These are phyloP conservation scores for Cystobasidium onofrii DNA, from an alignment of 768 basidiomycete genomes.

Conservation along the genomic window DNA sequence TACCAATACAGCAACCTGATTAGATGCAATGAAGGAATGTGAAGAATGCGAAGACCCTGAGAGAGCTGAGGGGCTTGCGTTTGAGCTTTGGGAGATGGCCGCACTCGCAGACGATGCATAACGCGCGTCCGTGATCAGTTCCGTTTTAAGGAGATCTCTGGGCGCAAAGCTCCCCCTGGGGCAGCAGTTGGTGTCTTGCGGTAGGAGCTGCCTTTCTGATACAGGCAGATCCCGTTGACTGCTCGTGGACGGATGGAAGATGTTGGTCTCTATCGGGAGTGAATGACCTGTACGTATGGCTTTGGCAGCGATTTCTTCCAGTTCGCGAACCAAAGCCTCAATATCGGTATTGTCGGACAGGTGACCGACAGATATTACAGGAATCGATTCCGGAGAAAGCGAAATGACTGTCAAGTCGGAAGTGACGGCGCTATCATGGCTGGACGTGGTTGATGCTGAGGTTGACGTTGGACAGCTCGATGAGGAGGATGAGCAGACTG, in stretches of 20 bases:
- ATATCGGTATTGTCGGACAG: not conserved
- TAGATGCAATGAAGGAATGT: not conserved
- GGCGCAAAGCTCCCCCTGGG: no score
- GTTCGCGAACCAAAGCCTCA: not conserved
- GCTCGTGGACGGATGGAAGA: not conserved
- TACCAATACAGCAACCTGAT: not conserved
- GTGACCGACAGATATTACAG: not conserved
- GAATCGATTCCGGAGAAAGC: no score
- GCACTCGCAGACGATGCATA: no score
- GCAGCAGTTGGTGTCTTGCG: no score
- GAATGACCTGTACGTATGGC: not conserved
- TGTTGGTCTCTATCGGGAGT: no score
- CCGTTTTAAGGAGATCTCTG: no score
- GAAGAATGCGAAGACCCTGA: no score
- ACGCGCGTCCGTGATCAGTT: no score
- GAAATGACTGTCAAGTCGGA: not conserved
- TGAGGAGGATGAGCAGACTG: not conserved
- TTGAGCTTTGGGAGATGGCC: no score
- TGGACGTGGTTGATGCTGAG: not conserved
- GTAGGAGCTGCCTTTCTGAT: no score
- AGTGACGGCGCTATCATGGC: not conserved
- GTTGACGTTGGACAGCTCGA: not conserved
- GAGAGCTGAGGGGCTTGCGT: no score
- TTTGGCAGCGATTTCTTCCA: not conserved
- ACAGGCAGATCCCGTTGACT: no score